These are phyloP conservation scores for Pisolithus sp. DNA, from an alignment of 768 basidiomycete genomes.

Conservation along the genomic window DNA sequence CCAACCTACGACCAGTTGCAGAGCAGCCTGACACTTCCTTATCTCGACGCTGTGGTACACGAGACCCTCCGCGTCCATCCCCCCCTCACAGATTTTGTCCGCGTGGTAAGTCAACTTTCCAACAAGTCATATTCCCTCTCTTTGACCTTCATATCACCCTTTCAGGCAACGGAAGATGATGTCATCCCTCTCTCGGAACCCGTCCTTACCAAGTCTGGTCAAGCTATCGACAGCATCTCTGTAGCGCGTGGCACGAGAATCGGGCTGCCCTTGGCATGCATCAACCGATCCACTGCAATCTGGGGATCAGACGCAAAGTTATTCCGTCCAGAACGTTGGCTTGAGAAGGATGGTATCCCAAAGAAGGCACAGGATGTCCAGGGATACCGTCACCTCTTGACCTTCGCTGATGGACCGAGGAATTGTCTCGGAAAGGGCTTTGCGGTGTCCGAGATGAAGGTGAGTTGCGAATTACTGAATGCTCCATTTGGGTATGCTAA, in stretches of 20 bases:
- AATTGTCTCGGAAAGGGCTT: conserved; percentile 25
- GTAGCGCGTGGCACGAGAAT: conserved; percentile 37
- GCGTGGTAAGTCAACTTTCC: conserved; percentile 21
- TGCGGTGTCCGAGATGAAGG: conserved; percentile 25
- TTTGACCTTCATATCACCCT: neutral
- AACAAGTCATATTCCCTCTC: no score
- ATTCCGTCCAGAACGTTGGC: conserved; percentile 19
- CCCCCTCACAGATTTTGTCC: conserved; percentile 21
- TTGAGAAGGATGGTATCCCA: conserved; percentile 6
- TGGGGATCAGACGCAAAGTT: conserved; percentile 24
- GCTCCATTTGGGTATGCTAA: neutral
- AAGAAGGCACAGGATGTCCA: conserved; percentile 17
- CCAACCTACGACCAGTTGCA: conserved; percentile 37
- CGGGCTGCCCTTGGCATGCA: conserved; percentile 11
- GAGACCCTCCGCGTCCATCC: conserved; percentile 32
- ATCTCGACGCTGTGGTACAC: conserved; percentile 27
- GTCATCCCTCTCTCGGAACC: conserved; percentile 33
- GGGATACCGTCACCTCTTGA: conserved; percentile 23
- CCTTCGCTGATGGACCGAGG: conserved; percentile 25
- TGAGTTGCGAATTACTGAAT: neutral
- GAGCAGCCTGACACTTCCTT: conserved; percentile 25
- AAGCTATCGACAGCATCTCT: conserved; percentile 23
- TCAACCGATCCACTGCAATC: conserved; percentile 9
- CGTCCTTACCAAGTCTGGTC: conserved; percentile 20
- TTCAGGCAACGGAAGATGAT: conserved; percentile 33